These are phyloP conservation scores for Przewalskia tangutica DNA, from an alignment of 257 asterid genomes.

Conservation along the genomic window DNA sequence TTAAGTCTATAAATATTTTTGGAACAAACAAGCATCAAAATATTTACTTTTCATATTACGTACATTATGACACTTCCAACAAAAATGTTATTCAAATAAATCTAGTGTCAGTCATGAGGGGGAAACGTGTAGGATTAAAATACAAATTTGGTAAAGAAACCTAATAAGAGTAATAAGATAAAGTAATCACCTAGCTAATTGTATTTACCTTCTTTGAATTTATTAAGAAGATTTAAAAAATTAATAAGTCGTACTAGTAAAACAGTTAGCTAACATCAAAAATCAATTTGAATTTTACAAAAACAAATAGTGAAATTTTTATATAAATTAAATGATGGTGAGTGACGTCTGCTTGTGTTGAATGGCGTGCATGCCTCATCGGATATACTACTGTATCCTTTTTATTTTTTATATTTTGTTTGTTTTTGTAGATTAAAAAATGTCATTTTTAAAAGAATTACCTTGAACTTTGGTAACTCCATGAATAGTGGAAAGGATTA, in stretches of 20 bases:
- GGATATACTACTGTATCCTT: neutral
- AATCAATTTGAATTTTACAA: too few relatives aligned
- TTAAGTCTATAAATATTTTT: neutral
- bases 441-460: neutral
- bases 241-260: neutral
- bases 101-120: neutral
- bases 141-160: neutral
- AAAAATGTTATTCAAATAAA: neutral
- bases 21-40: too few relatives aligned
- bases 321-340: neutral
- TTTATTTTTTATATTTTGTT: neutral
- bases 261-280: neutral
- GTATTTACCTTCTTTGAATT: neutral
- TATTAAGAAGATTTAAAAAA: neutral
- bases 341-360: neutral
- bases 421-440: neutral
- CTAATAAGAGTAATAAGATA: neutral
- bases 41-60: neutral
- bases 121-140: neutral
- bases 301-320: too few relatives aligned
- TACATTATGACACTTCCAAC: neutral
- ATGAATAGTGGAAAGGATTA: neutral
- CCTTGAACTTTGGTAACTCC: neutral
- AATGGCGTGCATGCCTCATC: neutral
- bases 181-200: neutral